A percentile compares a stretch with the other conserved stretches of the same genome.
These are phyloP conservation scores for Podospora fimiseda DNA, from an alignment of 495 filamentous ascomycete genomes.

Conservation along the genomic window DNA sequence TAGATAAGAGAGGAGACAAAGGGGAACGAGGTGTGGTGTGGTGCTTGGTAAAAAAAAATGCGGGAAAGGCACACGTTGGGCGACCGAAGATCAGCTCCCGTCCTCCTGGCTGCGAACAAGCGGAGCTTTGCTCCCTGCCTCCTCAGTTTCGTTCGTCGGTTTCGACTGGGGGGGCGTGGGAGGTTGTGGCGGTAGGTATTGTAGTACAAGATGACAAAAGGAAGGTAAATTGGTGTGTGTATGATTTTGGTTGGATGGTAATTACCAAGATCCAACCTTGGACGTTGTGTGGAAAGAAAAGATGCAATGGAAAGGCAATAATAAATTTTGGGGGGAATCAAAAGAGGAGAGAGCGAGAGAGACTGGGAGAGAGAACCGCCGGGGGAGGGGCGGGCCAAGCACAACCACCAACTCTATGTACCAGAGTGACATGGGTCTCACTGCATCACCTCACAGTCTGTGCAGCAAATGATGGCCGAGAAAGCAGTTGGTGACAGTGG, in stretches of 20 bases:
- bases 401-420: too few species aligned
- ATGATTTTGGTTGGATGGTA: not conserved
- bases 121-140: not conserved
- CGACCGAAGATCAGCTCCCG: conserved; percentile 7
- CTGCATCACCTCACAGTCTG: too few species aligned
- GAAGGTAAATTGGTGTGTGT: not conserved
- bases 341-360: too few species aligned
- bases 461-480: too few species aligned
- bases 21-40: conserved; percentile 1
- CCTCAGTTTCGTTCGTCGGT: conserved; percentile 1
- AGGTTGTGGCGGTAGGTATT: not conserved
- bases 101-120: not conserved
- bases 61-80: conserved; percentile 7
- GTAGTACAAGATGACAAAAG: not conserved
- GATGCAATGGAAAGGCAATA: not conserved
- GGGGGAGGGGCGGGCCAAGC: not conserved
- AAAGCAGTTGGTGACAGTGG: not conserved
- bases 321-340: not conserved
- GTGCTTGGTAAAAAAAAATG: not conserved
- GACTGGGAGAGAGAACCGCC: too few species aligned
- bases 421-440: not conserved
- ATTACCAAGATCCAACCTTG: too few species aligned
- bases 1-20: conserved; percentile 3
- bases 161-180: not conserved
- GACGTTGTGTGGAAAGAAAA: too few species aligned